Evolutionary conservation across 257 asterid genomes (phyloP), one percentile per base, ranked within the genome.

Genomic region (Solanum clarkiae): DNA sequence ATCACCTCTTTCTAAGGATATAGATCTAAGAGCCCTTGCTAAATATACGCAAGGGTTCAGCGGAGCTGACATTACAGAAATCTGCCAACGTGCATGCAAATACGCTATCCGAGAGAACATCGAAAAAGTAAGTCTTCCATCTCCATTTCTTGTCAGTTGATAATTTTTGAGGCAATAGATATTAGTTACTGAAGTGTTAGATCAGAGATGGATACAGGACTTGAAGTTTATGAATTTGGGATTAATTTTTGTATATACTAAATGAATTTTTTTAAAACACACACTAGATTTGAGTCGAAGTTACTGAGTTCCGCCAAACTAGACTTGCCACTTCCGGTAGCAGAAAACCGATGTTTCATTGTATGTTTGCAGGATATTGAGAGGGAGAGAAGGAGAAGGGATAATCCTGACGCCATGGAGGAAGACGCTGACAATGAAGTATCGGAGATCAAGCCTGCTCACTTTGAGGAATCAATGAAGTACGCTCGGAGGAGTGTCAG

Each of bases 41-140:
- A 92, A 93, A 66, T 93, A 92, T 86, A 94, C 99, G 16, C 95
- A 94, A 88, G 99, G 99, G 36, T 95, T 95, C 77, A 95, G 98
- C 22, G 98, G 98, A 84, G 98, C 98, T 44, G 98, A 95, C 82
- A 90, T 95, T 66, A 95, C 98, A 1, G 98, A 95, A 86, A 95
- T 95, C 51, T 95, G 98, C 86, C 99, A 95, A 85, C 94, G 99
- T 14, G 92, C 99, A 1, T 92, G 95, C 94, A 95, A 95, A 86
- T 95, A 95, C 44, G 99, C 99, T 10, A 95, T 94, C 80, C 88
- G 99, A 74, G 99, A 95, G 92, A 93, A 92, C 88, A 95, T 95
- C 75, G 99, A 95, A 84, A 95, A 95, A 36, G 98, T 94, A 91
- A 81, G 90, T 54, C 59, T 18, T 49, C 4, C 20, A 55, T 20